Evolutionary conservation across 305 asterid species (phyloP), one percentile per base, ranked within the genome.

Genomic region (Salvia sclarea): DNA sequence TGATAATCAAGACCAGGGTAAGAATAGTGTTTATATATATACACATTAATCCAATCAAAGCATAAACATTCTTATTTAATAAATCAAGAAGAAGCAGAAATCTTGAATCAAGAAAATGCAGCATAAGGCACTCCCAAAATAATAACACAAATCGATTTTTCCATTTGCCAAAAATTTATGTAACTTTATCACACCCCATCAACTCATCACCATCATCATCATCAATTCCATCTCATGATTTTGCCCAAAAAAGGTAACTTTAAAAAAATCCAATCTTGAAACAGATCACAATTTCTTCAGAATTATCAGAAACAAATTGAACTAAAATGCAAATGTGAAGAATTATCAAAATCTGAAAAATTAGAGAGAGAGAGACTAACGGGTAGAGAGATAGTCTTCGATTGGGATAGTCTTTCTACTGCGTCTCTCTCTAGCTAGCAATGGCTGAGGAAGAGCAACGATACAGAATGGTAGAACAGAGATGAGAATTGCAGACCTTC

Each of bases 381-480:
- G 38, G 79, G 47, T 81, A 43, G 87, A 83, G 79, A 75, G 81
- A 73, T 85, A 93, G 49, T 88, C 96, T 55, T 93, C 91, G 68
- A 81, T 79, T 13, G 97, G 94, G 75, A 93, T 87, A 14, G 6
- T 74, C 81, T 83, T 93, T 80, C 82, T 85, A 79, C 48, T 90
- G 76, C 97, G 96, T 80, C 96, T 81, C 78, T 90, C 97, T 79
- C 98, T 85, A 43, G 98, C 98, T 49, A 83, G 83, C 78, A 77
- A 79, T 49, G 88, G 65, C 14, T 80, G 88, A 22, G 91, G 86
- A 17, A 82, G 75, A 43, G 82, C 83, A 44, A 65, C 50, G 6
- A 83, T 57, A 78, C 78, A 50, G 3, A 86, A 67, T 41, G 95
- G 95, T 33, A 85, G 63, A 61, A 85, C 85, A 53, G 92, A 84